phyloP scores from a whole-genome alignment of 768 basidiomycete species.

The Roridomyces roridus region DNA sequence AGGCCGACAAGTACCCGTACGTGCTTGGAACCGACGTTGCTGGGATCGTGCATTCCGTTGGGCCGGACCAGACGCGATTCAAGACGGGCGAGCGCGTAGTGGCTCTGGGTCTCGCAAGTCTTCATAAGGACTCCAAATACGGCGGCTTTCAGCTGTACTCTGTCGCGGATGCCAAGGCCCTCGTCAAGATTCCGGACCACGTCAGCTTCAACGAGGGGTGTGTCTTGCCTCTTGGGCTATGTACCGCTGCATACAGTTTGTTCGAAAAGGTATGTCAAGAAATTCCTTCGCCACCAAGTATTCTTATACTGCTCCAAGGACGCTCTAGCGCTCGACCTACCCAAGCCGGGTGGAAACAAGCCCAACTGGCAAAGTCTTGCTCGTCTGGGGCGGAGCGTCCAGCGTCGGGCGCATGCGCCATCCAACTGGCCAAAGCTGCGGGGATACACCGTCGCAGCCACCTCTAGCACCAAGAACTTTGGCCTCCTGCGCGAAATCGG shows the following conservation, averaged over 20 bases:
- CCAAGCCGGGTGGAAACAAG: background rate
- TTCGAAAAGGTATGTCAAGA: background rate
- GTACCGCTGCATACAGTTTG: background rate
- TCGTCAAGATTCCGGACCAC: background rate
- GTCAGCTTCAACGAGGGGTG: background rate
- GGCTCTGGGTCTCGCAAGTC: too few species aligned
- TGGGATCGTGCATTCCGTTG: background rate
- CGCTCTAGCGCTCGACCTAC: background rate
- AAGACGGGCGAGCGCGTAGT: constrained; percentile 1
- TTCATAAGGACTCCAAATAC: background rate
- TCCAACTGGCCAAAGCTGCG: background rate
- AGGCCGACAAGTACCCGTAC: background rate
- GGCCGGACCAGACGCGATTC: constrained; percentile 6
- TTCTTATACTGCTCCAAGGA: background rate
- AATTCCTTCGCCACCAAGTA: too few species aligned
- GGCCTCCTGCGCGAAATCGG: constrained; percentile 4
- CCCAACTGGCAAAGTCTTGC: background rate
- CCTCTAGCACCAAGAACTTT: background rate
- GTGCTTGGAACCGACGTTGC: constrained; percentile 2
- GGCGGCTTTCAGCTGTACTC: constrained; percentile 4
- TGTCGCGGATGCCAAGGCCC: background rate
- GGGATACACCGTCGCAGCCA: background rate
- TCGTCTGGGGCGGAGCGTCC: background rate
- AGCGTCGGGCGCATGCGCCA: background rate
- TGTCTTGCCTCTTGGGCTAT: background rate